A percentile compares a stretch with the other conserved stretches of the same genome.
Evolutionary conservation across 1,139 yeast species (phyloP).

Genomic region (Magnusiomyces fungicola): DNA sequence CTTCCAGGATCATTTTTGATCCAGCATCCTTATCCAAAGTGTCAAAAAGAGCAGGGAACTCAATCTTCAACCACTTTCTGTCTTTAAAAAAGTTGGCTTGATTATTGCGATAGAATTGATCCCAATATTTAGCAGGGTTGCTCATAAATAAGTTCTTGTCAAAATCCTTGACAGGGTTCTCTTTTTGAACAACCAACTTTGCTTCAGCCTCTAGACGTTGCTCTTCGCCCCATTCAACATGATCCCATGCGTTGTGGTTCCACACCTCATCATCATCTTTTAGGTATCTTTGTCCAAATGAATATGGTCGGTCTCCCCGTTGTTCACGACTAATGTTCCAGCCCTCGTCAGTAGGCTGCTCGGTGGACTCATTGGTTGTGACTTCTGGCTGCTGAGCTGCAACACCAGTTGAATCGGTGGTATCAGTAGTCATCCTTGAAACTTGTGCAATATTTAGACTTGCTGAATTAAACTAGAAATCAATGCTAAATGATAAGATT

Average conservation of each 20-base stretch:
- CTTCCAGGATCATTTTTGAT: constrained; percentile 71
- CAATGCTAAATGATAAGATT: too few species aligned
- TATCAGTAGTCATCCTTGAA: too few species aligned
- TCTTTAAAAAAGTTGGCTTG: constrained; percentile 92
- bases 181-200: constrained; percentile 67
- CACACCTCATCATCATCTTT: constrained; percentile 69
- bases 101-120: constrained; percentile 83
- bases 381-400: too few species aligned
- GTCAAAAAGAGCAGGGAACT: constrained; percentile 78
- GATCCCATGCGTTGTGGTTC: constrained; percentile 95
- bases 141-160: constrained; percentile 72
- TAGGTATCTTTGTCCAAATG: constrained; percentile 80
- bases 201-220: constrained; percentile 70
- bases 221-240: constrained; percentile 95
- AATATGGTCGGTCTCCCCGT: constrained; percentile 80
- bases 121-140: constrained; percentile 94
- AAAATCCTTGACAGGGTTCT: constrained; percentile 75
- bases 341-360: too few species aligned
- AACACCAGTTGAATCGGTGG: too few species aligned
- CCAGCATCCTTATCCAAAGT: constrained; percentile 66
- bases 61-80: constrained; percentile 92
- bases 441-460: too few species aligned
- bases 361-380: too few species aligned
- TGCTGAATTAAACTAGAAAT: too few species aligned
- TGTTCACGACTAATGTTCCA: constrained; percentile 21